Conservation (phyloP, 192 early-diverging fungal genomes). For the Umbelopsis sp. region DNA sequence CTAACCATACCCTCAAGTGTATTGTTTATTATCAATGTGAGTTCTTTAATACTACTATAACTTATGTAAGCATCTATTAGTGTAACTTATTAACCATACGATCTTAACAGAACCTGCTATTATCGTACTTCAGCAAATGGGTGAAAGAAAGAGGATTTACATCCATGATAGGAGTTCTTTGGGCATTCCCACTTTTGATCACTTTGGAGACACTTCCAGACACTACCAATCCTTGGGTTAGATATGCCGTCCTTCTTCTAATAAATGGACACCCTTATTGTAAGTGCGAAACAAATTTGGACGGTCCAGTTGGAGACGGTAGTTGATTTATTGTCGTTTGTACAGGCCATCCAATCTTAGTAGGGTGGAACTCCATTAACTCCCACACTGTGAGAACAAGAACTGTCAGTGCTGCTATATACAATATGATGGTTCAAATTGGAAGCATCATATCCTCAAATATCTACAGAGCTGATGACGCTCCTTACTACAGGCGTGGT, state of each 20-base stretch:
- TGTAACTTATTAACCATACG: background rate
- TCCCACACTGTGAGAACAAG: constrained; percentile 41
- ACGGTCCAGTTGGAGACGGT: background rate
- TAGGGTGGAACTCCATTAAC: constrained; percentile 44
- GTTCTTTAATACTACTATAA: background rate
- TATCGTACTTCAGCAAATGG: constrained; percentile 37
- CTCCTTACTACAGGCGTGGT: constrained; percentile 47
- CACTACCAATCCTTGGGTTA: constrained; percentile 29
- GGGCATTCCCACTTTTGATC: constrained; percentile 30
- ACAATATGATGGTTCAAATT: constrained; percentile 47
- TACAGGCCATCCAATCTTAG: constrained; percentile 21
- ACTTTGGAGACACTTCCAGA: constrained; percentile 31
- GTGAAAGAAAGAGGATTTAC: constrained; percentile 28
- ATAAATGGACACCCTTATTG: constrained; percentile 25
- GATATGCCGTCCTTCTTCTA: constrained; percentile 36
- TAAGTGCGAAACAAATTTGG: background rate
- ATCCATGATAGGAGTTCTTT: constrained; percentile 21
- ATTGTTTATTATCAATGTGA: constrained; percentile 26
- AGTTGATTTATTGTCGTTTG: background rate
- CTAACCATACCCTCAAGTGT: constrained; percentile 36
- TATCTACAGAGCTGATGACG: constrained; percentile 42
- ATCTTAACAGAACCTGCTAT: constrained; percentile 12
- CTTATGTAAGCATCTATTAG: background rate
- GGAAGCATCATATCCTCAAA: constrained; percentile 34
- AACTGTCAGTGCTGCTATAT: constrained; percentile 44